These are phyloP conservation scores for Castanea sativa DNA, from an alignment of 306 rosid genomes.

Conservation along the genomic window DNA sequence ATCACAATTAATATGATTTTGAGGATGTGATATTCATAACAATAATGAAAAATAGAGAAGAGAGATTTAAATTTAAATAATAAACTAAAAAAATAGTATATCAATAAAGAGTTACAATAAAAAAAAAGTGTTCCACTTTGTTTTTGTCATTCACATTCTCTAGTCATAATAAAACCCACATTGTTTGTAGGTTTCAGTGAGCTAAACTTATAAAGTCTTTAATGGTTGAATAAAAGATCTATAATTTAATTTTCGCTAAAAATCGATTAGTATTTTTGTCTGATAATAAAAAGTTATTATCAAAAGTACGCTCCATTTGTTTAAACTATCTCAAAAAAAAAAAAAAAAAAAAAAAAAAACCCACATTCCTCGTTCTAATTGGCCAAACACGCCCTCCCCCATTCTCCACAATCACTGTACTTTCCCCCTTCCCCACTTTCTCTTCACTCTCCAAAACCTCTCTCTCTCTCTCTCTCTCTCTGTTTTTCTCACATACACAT, in stretches of 20 bases:
- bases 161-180: too few relatives aligned
- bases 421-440: neutral
- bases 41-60: too few relatives aligned
- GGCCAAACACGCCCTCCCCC: neutral
- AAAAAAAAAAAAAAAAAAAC: neutral
- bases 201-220: accelerated
- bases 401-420: neutral
- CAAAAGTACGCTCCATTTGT: too few relatives aligned
- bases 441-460: neutral
- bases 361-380: neutral
- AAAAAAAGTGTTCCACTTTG: too few relatives aligned
- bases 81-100: too few relatives aligned
- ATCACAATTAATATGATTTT: too few relatives aligned
- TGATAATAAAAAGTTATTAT: accelerated
- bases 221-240: accelerated
- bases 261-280: accelerated
- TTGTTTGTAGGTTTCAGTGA: accelerated
- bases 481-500: neutral
- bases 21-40: too few relatives aligned
- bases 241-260: accelerated
- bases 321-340: too few relatives aligned
- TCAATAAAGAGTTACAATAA: too few relatives aligned
- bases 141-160: too few relatives aligned
- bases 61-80: too few relatives aligned
- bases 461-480: neutral